Percentiles rank a stretch among this genome's conserved stretches.
Conservation (phyloP, 2,329 filamentous ascomycete genomes). For the Fusarium sp. region DNA sequence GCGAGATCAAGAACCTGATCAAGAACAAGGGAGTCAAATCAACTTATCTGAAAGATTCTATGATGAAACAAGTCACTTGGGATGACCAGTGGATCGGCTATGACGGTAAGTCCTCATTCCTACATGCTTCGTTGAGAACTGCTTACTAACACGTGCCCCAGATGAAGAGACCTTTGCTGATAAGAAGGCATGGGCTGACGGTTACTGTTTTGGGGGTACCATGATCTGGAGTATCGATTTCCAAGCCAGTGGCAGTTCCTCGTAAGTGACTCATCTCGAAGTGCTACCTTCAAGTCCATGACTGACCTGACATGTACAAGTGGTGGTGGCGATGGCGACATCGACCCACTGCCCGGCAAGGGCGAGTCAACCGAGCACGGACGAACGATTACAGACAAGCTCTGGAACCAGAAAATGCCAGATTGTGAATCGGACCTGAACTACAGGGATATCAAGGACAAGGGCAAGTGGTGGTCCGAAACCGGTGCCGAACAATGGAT, state of each 20-base stretch:
- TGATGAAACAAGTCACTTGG: conserved; percentile 42
- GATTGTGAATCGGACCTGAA: background rate
- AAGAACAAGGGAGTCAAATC: conserved; percentile 38
- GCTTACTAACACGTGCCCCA: background rate
- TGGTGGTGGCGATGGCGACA: background rate
- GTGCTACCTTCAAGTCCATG: too few relatives aligned
- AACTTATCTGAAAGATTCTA: conserved; percentile 10
- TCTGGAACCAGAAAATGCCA: background rate
- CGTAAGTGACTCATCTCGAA: background rate
- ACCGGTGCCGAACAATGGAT: conserved; percentile 12
- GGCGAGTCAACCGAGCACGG: background rate
- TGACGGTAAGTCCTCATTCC: conserved; percentile 17
- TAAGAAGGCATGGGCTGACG: conserved; percentile 34
- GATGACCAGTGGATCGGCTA: conserved; percentile 49
- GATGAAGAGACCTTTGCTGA: conserved; percentile 45
- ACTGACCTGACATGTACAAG: background rate
- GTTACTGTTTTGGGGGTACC: conserved; percentile 34
- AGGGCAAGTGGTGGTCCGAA: conserved; percentile 4
- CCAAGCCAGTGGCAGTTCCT: conserved; percentile 1
- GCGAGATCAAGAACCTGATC: conserved; percentile 54
- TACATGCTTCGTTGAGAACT: fast-evolving
- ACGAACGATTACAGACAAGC: background rate
- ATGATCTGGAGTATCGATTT: conserved; percentile 43
- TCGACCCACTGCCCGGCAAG: too few relatives aligned
- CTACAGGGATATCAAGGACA: background rate